phyloP scores from a whole-genome alignment of 2,329 filamentous ascomycete genomes.

The Macrophomina pseudophaseolina region DNA sequence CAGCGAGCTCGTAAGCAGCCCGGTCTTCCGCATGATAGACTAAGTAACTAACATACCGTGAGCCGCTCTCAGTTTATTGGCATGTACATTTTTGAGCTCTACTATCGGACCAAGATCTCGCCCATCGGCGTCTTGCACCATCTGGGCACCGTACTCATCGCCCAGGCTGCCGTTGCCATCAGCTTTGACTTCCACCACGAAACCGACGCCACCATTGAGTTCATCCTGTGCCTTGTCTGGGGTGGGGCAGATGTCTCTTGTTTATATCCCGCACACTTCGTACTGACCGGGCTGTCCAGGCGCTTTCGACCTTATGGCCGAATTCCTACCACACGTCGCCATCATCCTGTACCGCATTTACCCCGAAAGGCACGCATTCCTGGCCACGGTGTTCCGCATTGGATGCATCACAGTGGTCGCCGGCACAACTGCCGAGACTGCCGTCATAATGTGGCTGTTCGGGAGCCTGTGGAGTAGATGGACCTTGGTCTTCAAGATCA shows the following conservation, averaged over 20 bases:
- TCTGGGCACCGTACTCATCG: slow-evolving; percentile 48
- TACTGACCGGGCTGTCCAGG: slow-evolving; percentile 36
- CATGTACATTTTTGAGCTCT: slow-evolving; percentile 55
- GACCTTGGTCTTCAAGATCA: slow-evolving; percentile 51
- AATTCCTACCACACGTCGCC: slow-evolving; percentile 53
- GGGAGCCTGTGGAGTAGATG: slow-evolving; percentile 50
- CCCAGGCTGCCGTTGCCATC: slow-evolving; percentile 50
- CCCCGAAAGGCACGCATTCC: slow-evolving; percentile 45
- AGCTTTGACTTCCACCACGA: slow-evolving; percentile 33
- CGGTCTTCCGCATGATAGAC: too few relatives aligned
- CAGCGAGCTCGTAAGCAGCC: too few relatives aligned
- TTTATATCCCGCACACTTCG: too few relatives aligned
- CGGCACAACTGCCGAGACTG: slow-evolving; percentile 49
- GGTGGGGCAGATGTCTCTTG: slow-evolving; percentile 35
- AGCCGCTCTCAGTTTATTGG: slow-evolving; percentile 46
- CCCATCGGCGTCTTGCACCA: slow-evolving; percentile 51
- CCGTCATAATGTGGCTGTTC: slow-evolving; percentile 53
- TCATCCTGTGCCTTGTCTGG: slow-evolving; percentile 47
- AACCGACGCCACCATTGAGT: slow-evolving; percentile 41
- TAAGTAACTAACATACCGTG: slow-evolving; percentile 26
- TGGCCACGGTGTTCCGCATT: slow-evolving; percentile 45
- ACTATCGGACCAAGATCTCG: slow-evolving; percentile 50
- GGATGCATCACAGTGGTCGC: slow-evolving; percentile 45
- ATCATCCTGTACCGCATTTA: slow-evolving; percentile 54
- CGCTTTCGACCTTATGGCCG: slow-evolving; percentile 53